These are phyloP conservation scores for Marasmius oreades DNA, from an alignment of 1,284 basidiomycete species.

Conservation along the genomic window DNA sequence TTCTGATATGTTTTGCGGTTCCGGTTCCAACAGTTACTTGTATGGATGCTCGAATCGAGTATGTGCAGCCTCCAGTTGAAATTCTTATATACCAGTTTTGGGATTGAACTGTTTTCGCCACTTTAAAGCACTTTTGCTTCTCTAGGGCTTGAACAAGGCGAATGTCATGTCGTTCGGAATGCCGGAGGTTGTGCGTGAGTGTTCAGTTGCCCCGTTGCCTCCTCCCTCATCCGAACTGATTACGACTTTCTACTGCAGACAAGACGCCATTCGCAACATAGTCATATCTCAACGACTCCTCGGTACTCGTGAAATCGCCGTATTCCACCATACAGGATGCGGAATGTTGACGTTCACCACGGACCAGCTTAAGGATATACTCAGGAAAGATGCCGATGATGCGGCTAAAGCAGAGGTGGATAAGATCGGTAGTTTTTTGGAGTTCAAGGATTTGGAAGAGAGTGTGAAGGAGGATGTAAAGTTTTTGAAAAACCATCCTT, in stretches of 20 bases:
- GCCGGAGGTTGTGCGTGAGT: constrained; percentile 13
- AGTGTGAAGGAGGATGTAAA: constrained; percentile 15
- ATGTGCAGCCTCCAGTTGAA: not conserved
- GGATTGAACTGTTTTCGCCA: too few species aligned
- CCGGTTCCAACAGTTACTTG: constrained; percentile 15
- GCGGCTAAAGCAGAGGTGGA: constrained; percentile 33
- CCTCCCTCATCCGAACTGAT: not conserved
- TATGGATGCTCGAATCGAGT: constrained; percentile 23
- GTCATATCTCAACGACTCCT: constrained; percentile 67
- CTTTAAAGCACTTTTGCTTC: constrained; percentile 8
- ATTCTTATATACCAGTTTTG: too few species aligned
- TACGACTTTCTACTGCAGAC: constrained; percentile 27
- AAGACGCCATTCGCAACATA: constrained; percentile 62
- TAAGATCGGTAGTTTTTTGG: constrained; percentile 49
- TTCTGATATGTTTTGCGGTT: not conserved
- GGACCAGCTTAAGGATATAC: constrained; percentile 43
- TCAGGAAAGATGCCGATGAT: constrained; percentile 35
- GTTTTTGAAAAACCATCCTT: constrained; percentile 12
- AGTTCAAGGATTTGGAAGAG: constrained; percentile 38
- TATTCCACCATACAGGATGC: constrained; percentile 67
- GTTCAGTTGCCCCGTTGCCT: not conserved
- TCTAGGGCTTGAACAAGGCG: constrained; percentile 14
- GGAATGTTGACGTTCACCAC: constrained; percentile 64
- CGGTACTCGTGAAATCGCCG: constrained; percentile 60
- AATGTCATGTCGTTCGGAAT: constrained; percentile 16